phyloP scores from a whole-genome alignment of 495 filamentous ascomycete genomes.

The Venustampulla echinocandica region DNA sequence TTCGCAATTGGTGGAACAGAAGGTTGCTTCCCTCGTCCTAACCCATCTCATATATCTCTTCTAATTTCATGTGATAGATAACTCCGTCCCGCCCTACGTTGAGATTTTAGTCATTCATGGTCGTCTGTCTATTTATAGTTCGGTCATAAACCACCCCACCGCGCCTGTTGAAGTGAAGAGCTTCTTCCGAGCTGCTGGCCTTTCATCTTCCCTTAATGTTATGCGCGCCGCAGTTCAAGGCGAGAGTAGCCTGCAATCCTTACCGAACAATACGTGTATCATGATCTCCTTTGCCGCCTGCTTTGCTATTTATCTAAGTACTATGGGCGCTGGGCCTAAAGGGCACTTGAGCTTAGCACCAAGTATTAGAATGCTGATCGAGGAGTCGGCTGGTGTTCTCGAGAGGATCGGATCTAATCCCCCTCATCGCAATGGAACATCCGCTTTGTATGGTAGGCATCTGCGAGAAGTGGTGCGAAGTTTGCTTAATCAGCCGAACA shows the following conservation, averaged over 20 bases:
- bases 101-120: conserved; percentile 68
- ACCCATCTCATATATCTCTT: not conserved
- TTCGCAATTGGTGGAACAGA: conserved; percentile 48
- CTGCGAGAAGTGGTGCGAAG: conserved; percentile 47
- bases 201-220: conserved; percentile 65
- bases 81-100: conserved; percentile 60
- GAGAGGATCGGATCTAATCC: conserved; percentile 59
- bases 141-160: conserved; percentile 66
- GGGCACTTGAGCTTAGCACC: conserved; percentile 39
- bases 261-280: conserved; percentile 70
- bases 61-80: conserved; percentile 31
- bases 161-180: conserved; percentile 60
- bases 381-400: conserved; percentile 58
- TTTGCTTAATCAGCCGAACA: not conserved
- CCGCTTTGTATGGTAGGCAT: conserved; percentile 53
- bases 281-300: conserved; percentile 72
- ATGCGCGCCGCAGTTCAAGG: conserved; percentile 65
- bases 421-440: conserved; percentile 54
- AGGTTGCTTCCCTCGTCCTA: conserved; percentile 25
- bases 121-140: conserved; percentile 60
- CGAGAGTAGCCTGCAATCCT: conserved; percentile 57
- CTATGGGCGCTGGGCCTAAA: conserved; percentile 48
- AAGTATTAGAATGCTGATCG: conserved; percentile 58
- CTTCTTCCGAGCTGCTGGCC: conserved; percentile 59
- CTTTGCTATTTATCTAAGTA: conserved; percentile 56